These are phyloP conservation scores for Pestalotiopsis sp. DNA, from an alignment of 2,329 filamentous ascomycete species.

Conservation along the genomic window DNA sequence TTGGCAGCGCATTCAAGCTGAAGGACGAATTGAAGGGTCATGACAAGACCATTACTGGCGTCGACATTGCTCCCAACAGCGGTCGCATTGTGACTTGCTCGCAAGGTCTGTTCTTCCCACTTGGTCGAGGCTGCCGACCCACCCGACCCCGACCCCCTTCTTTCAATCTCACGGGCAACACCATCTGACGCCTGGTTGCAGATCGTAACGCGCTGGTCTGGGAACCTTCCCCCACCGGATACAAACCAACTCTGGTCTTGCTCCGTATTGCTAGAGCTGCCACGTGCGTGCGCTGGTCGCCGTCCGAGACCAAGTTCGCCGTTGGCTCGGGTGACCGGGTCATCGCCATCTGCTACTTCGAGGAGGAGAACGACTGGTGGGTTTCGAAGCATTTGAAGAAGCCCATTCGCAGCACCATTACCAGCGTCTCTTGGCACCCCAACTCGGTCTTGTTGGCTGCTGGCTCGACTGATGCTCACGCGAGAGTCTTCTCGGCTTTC, in stretches of 20 bases:
- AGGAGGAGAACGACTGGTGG: constrained; percentile 99
- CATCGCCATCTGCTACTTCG: constrained; percentile 97
- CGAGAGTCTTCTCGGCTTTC: constrained; percentile 91
- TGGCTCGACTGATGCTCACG: constrained; percentile 96
- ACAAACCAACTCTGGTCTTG: constrained; percentile 96
- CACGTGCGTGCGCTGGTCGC: constrained; percentile 96
- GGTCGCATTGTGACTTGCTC: constrained; percentile 98
- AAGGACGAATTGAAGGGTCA: constrained; percentile 95
- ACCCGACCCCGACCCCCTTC: neutral
- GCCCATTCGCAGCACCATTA: constrained; percentile 96
- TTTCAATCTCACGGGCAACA: constrained; percentile 1
- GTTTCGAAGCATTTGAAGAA: constrained; percentile 99
- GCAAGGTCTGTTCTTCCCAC: constrained; percentile 65
- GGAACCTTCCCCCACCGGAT: constrained; percentile 90
- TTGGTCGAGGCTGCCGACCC: too few relatives aligned
- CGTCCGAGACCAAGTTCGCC: constrained; percentile 95
- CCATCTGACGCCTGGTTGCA: neutral
- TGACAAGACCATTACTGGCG: constrained; percentile 94
- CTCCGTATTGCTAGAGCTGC: constrained; percentile 96
- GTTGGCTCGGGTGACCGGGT: constrained; percentile 94
- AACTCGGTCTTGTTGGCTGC: constrained; percentile 95
- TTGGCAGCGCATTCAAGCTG: constrained; percentile 76
- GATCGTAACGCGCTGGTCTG: constrained; percentile 98
- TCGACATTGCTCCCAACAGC: constrained; percentile 89
- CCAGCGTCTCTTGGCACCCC: constrained; percentile 93